These are phyloP conservation scores for Lichtheimia ramosa DNA, from an alignment of 371 early-diverging fungal species.

Conservation along the genomic window DNA sequence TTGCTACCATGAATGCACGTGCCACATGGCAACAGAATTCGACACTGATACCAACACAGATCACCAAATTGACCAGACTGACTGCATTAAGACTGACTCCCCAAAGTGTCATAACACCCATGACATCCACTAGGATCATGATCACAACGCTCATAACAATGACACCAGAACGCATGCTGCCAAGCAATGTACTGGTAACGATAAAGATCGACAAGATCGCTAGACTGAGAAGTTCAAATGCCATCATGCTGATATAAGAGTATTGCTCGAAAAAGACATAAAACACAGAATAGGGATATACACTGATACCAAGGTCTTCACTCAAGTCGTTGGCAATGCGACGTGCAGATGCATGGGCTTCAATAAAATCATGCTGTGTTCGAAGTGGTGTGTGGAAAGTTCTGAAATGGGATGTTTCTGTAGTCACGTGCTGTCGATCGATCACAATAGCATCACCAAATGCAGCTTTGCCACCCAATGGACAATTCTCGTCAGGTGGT, in stretches of 20 bases:
- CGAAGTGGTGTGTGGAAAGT: slow-evolving; percentile 70
- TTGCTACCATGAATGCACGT: slow-evolving; percentile 60
- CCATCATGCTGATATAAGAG: slow-evolving; percentile 57
- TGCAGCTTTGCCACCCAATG: slow-evolving; percentile 72
- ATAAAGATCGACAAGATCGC: slow-evolving; percentile 64
- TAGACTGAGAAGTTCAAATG: slow-evolving; percentile 52
- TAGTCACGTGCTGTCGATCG: slow-evolving; percentile 25
- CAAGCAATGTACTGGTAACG: slow-evolving; percentile 60
- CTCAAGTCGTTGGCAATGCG: slow-evolving; percentile 63
- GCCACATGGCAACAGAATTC: slow-evolving; percentile 79
- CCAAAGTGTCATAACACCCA: slow-evolving; percentile 72
- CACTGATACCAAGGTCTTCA: slow-evolving; percentile 45
- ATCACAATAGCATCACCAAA: slow-evolving; percentile 63
- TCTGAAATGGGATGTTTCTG: slow-evolving; percentile 66
- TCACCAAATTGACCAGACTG: slow-evolving; percentile 74
- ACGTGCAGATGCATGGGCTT: slow-evolving; percentile 61
- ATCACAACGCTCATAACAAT: slow-evolving; percentile 61
- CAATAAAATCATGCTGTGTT: slow-evolving; percentile 67
- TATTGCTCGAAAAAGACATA: slow-evolving; percentile 84
- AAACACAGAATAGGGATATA: slow-evolving; percentile 76
- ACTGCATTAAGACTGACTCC: slow-evolving; percentile 71
- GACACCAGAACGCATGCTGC: slow-evolving; percentile 55
- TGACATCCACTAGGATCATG: slow-evolving; percentile 66
- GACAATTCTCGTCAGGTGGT: slow-evolving; percentile 62
- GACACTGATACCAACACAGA: slow-evolving; percentile 77